phyloP scores from a whole-genome alignment of 768 basidiomycete species.

The Crassisporium funariophilum region DNA sequence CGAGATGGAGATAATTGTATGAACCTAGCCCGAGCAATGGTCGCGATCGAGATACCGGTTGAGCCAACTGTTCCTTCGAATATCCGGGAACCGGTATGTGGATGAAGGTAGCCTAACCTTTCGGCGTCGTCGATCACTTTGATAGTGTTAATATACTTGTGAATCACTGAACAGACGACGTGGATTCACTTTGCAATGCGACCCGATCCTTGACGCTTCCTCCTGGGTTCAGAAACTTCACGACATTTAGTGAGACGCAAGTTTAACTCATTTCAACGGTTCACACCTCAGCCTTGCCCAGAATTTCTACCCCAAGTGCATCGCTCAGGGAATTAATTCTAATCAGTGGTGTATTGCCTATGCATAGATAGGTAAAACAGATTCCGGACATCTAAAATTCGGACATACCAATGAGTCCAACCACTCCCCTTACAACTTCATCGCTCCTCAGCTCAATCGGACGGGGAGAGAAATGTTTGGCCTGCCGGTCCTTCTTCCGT shows the following conservation, averaged over 20 bases:
- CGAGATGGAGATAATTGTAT: constrained; percentile 16
- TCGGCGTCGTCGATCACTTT: constrained; percentile 96
- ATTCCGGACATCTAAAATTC: neutral
- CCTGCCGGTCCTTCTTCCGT: constrained; percentile 48
- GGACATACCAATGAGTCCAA: constrained; percentile 78
- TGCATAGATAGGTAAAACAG: neutral
- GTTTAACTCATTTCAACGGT: neutral
- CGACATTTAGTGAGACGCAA: constrained; percentile 33
- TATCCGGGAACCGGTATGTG: constrained; percentile 86
- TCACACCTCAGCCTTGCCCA: constrained; percentile 91
- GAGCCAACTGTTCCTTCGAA: constrained; percentile 98
- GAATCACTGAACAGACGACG: neutral
- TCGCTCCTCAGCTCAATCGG: constrained; percentile 75
- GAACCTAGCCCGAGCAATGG: constrained; percentile 84
- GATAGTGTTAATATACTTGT: neutral
- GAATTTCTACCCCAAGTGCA: constrained; percentile 88
- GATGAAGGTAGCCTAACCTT: constrained; percentile 74
- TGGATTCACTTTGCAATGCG: constrained; percentile 77
- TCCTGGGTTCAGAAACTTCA: constrained; percentile 94
- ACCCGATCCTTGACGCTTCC: constrained; percentile 98
- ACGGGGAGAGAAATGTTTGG: constrained; percentile 41
- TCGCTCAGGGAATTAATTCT: constrained; percentile 91
- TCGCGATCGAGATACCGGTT: constrained; percentile 95
- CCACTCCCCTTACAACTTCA: constrained; percentile 79
- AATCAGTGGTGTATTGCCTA: constrained; percentile 93